Conservation (phyloP, 83 land plant species). For the Thuja plicata region DNA sequence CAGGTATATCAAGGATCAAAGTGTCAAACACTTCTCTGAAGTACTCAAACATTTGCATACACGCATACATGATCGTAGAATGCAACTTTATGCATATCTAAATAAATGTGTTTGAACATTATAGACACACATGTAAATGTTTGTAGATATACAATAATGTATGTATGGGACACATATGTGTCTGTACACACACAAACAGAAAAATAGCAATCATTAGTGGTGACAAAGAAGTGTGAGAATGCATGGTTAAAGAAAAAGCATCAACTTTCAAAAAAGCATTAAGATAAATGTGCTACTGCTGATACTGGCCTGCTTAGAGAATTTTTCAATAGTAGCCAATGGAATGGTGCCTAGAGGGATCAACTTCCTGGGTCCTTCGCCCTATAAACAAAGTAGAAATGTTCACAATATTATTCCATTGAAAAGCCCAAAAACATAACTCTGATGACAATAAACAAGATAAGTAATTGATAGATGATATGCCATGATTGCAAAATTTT, state of each 20-base stretch:
- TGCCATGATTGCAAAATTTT: neutral
- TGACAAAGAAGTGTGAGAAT: neutral
- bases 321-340: conserved; percentile 86
- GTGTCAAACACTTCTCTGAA: neutral
- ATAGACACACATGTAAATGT: neutral
- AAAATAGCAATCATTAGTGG: neutral
- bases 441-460: neutral
- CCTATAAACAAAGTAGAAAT: conserved; percentile 33
- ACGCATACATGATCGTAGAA: neutral
- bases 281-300: neutral
- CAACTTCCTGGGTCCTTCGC: conserved; percentile 60
- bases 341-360: conserved; percentile 90
- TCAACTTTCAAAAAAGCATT: neutral
- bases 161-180: neutral
- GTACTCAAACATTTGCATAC: neutral
- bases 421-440: neutral
- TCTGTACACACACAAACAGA: neutral
- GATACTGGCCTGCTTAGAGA: conserved; percentile 65
- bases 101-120: neutral
- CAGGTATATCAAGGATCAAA: neutral
- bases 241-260: neutral
- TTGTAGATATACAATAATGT: neutral
- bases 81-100: neutral
- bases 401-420: neutral
- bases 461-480: neutral